These are phyloP conservation scores for Penicillium sp. DNA, from an alignment of 2,329 filamentous ascomycete species.

Conservation along the genomic window DNA sequence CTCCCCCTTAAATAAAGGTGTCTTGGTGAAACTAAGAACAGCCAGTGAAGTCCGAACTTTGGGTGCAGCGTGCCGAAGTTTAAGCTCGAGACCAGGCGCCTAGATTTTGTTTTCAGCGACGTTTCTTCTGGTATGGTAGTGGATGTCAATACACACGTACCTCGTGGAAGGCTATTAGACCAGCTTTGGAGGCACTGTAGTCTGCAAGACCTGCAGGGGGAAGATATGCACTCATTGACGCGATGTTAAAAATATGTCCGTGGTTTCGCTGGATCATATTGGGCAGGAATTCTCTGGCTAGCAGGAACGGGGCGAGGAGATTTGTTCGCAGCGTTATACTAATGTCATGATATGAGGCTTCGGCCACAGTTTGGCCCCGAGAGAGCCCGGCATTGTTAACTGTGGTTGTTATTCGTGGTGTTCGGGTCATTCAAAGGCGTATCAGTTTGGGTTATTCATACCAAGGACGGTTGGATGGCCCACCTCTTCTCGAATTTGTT, in stretches of 20 bases:
- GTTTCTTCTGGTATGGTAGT: too few species aligned
- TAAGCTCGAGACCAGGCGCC: constrained; percentile 18
- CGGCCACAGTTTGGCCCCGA: constrained; percentile 14
- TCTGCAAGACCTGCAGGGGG: constrained; percentile 25
- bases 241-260: constrained; percentile 26
- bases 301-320: constrained; percentile 22
- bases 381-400: constrained; percentile 24
- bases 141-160: background rate
- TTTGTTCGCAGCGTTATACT: constrained; percentile 6
- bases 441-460: background rate
- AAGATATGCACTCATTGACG: constrained; percentile 27
- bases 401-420: constrained; percentile 6
- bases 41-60: constrained; percentile 22
- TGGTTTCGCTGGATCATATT: constrained; percentile 24
- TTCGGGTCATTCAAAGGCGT: background rate
- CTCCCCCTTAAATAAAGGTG: constrained; percentile 26
- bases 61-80: constrained; percentile 9
- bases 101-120: background rate
- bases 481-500: constrained; percentile 32
- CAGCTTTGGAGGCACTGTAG: constrained; percentile 27
- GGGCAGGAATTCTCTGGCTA: constrained; percentile 24
- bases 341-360: background rate
- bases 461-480: constrained; percentile 34
- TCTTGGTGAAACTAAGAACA: constrained; percentile 26
- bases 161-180: constrained; percentile 27